Percentiles rank a stretch among this genome's conserved stretches.
Evolutionary conservation across 805 yeast genomes (phyloP).

Genomic region (Starmerella lactis-condensi): DNA sequence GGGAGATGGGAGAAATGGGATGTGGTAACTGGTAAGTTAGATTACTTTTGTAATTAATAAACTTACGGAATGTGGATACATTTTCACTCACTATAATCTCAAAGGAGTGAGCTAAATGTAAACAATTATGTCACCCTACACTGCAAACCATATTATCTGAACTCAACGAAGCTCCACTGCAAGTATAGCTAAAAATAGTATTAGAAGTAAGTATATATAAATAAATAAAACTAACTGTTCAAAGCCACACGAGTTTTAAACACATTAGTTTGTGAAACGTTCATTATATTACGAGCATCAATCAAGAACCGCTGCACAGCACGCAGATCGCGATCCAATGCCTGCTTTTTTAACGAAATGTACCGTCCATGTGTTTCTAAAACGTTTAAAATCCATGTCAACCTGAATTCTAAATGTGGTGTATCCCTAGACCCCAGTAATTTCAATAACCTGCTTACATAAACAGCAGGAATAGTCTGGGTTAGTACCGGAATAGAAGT

Average conservation of each 20-base stretch:
- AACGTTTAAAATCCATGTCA: slow-evolving; percentile 60
- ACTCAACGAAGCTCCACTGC: not conserved
- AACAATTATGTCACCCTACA: not conserved
- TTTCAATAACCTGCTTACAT: slow-evolving; percentile 44
- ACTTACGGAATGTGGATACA: too few species aligned
- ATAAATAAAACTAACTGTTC: too few species aligned
- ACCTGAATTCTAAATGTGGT: slow-evolving; percentile 69
- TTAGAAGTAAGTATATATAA: not conserved
- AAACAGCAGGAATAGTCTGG: slow-evolving; percentile 56
- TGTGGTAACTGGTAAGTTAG: too few species aligned
- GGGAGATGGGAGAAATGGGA: too few species aligned
- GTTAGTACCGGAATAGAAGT: slow-evolving; percentile 50
- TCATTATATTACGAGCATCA: slow-evolving; percentile 17
- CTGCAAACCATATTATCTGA: not conserved
- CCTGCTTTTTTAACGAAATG: slow-evolving; percentile 42
- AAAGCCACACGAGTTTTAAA: slow-evolving; percentile 7
- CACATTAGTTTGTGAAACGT: slow-evolving; percentile 14
- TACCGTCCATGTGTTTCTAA: slow-evolving; percentile 60
- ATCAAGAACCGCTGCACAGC: slow-evolving; percentile 46
- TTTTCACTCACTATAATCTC: too few species aligned
- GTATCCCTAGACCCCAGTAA: slow-evolving; percentile 49
- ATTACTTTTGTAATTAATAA: too few species aligned
- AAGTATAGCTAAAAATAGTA: not conserved
- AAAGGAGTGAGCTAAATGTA: too few species aligned
- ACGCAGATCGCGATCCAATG: slow-evolving; percentile 45